phyloP scores from a whole-genome alignment of 805 yeast species.

The Candida nitratophila region DNA sequence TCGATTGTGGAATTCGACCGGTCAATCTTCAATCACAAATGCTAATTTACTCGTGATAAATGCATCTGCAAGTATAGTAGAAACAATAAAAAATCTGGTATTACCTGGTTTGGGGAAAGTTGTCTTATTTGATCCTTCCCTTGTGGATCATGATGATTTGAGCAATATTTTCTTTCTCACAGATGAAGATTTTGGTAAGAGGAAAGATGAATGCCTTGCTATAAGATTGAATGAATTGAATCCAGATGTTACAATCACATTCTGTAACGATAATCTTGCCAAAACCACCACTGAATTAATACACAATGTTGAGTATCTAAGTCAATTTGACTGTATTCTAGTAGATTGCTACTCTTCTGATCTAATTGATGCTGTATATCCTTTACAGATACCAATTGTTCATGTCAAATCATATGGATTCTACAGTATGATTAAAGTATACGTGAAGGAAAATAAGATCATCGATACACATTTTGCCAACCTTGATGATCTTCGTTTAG shows the following conservation, averaged over 20 bases:
- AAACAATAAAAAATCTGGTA: constrained; percentile 68
- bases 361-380: constrained; percentile 34
- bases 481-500: constrained; percentile 59
- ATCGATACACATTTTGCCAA: constrained; percentile 67
- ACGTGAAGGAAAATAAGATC: constrained; percentile 53
- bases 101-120: constrained; percentile 63
- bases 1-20: constrained; percentile 76
- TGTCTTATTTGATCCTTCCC: constrained; percentile 45
- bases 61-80: constrained; percentile 53
- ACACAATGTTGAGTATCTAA: constrained; percentile 31
- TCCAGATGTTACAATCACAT: constrained; percentile 42
- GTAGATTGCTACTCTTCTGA: constrained; percentile 11
- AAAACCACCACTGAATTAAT: constrained; percentile 1
- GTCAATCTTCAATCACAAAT: constrained; percentile 54
- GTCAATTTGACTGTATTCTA: constrained; percentile 42
- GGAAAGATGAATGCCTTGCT: constrained; percentile 33
- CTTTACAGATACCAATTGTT: constrained; percentile 23
- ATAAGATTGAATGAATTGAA: constrained; percentile 49
- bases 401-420: constrained; percentile 38
- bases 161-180: constrained; percentile 58
- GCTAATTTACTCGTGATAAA: constrained; percentile 58
- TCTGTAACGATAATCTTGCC: constrained; percentile 8
- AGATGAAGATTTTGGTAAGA: constrained; percentile 34
- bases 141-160: constrained; percentile 36
- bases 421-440: constrained; percentile 51